These are phyloP conservation scores for Aspergillus sp. DNA, from an alignment of 2,329 filamentous ascomycete genomes.

Conservation along the genomic window DNA sequence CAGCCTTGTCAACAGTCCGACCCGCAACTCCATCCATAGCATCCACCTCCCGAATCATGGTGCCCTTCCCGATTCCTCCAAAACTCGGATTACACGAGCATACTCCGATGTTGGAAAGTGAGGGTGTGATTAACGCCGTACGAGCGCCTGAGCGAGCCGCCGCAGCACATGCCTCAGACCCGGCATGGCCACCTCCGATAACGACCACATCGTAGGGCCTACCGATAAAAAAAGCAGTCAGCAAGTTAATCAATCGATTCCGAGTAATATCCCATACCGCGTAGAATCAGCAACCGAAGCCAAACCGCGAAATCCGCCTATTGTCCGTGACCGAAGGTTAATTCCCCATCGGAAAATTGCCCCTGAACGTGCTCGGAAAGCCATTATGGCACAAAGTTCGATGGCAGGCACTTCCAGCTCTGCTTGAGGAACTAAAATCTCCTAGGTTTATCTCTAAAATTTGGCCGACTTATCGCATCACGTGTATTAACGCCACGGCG, in stretches of 20 bases:
- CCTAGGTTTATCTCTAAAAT: constrained; percentile 9
- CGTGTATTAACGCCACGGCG: not conserved
- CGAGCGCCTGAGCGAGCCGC: constrained; percentile 84
- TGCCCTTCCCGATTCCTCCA: constrained; percentile 97
- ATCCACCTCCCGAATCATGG: constrained; percentile 92
- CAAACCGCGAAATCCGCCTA: constrained; percentile 30
- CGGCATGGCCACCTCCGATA: constrained; percentile 93
- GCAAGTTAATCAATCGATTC: not conserved
- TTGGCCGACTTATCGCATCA: constrained; percentile 3
- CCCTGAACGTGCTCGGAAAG: constrained; percentile 34
- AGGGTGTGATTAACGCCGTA: constrained; percentile 87
- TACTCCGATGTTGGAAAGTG: constrained; percentile 82
- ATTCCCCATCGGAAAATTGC: constrained; percentile 28
- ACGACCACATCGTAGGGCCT: constrained; percentile 89
- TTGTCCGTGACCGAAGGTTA: constrained; percentile 21
- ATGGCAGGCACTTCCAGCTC: not conserved
- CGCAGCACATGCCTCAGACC: constrained; percentile 88
- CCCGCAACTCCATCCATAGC: constrained; percentile 88
- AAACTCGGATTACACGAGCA: constrained; percentile 98
- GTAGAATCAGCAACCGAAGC: constrained; percentile 40
- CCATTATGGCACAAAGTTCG: constrained; percentile 25
- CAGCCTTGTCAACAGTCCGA: constrained; percentile 87
- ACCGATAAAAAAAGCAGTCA: constrained; percentile 1
- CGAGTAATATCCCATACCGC: constrained; percentile 28
- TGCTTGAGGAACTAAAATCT: not conserved